phyloP scores from a whole-genome alignment of 164 flowering plant species.

The Aristolochia contorta region DNA sequence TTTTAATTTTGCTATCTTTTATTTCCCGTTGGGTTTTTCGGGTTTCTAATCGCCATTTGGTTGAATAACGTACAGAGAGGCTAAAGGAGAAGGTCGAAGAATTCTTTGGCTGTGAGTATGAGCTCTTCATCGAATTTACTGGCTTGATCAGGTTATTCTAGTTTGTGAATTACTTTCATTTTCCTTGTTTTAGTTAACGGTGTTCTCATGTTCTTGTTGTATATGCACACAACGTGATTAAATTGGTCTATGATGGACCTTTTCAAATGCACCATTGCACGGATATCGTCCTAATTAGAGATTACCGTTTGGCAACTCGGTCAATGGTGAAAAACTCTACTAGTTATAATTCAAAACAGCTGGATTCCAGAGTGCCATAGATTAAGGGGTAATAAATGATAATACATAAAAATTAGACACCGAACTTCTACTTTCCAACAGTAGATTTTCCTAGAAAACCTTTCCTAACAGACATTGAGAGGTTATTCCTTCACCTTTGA shows the following conservation, averaged over 20 bases:
- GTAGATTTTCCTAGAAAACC: too few species aligned
- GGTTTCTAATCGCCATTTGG: background rate
- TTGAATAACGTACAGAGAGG: conserved; percentile 36
- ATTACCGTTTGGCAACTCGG: too few species aligned
- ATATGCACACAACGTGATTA: background rate
- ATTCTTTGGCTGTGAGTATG: conserved; percentile 71
- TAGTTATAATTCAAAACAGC: too few species aligned
- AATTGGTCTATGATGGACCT: background rate
- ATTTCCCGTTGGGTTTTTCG: background rate
- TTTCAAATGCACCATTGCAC: background rate
- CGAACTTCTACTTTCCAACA: too few species aligned
- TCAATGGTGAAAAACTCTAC: too few species aligned
- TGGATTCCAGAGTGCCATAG: too few species aligned
- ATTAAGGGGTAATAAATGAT: too few species aligned
- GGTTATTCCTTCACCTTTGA: background rate
- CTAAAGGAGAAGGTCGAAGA: conserved; percentile 85
- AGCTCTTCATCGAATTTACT: conserved; percentile 85
- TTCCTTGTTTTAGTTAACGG: background rate
- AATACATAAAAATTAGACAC: too few species aligned
- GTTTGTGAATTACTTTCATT: background rate
- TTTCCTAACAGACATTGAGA: background rate
- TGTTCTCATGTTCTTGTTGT: background rate
- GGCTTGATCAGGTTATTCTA: conserved; percentile 73
- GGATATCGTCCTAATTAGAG: background rate
- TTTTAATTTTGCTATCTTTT: background rate